Percentiles rank a stretch among this genome's conserved stretches.
These are phyloP conservation scores for Sporobolomyces pararoseus DNA, from an alignment of 768 basidiomycete species.

Conservation along the genomic window DNA sequence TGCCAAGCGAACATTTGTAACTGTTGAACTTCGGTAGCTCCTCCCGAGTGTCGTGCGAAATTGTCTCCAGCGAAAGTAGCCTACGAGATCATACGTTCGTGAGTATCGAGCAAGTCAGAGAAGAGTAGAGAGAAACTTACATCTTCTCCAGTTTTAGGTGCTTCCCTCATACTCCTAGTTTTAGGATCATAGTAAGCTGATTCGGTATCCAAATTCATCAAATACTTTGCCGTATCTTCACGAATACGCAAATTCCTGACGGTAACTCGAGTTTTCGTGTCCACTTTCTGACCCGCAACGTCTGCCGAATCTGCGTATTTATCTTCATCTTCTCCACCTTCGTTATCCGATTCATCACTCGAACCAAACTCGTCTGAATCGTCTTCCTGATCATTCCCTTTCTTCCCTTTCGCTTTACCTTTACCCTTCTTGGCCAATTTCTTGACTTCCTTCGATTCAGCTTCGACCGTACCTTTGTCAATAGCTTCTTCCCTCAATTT, in stretches of 20 bases:
- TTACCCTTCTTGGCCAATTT: slow-evolving; percentile 82
- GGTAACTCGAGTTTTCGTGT: slow-evolving; percentile 98
- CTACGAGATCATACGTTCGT: slow-evolving; percentile 50
- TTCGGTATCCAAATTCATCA: slow-evolving; percentile 90
- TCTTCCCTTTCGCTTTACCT: slow-evolving; percentile 54
- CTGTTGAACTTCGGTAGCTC: slow-evolving; percentile 83
- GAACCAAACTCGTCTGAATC: slow-evolving; percentile 97
- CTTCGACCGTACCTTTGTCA: slow-evolving; percentile 84
- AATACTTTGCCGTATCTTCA: slow-evolving; percentile 98
- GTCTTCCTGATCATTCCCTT: slow-evolving; percentile 60
- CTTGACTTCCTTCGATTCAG: slow-evolving; percentile 80
- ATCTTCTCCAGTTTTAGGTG: slow-evolving; percentile 82
- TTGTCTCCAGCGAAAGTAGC: slow-evolving; percentile 93
- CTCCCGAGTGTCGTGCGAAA: slow-evolving; percentile 84
- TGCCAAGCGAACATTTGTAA: slow-evolving; percentile 98
- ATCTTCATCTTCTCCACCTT: slow-evolving; percentile 76
- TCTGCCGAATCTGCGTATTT: slow-evolving; percentile 98
- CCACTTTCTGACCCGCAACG: slow-evolving; percentile 94
- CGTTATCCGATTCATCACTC: slow-evolving; percentile 77
- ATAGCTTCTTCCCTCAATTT: slow-evolving; percentile 93
- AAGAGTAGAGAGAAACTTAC: slow-evolving; percentile 59
- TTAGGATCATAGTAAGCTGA: slow-evolving; percentile 99
- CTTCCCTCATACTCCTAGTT: slow-evolving; percentile 98
- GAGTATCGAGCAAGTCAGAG: slow-evolving; percentile 4
- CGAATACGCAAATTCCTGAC: slow-evolving; percentile 97